These are phyloP conservation scores for Seminavis robusta DNA, from an alignment of 108 stramenopile genomes.

Conservation along the genomic window DNA sequence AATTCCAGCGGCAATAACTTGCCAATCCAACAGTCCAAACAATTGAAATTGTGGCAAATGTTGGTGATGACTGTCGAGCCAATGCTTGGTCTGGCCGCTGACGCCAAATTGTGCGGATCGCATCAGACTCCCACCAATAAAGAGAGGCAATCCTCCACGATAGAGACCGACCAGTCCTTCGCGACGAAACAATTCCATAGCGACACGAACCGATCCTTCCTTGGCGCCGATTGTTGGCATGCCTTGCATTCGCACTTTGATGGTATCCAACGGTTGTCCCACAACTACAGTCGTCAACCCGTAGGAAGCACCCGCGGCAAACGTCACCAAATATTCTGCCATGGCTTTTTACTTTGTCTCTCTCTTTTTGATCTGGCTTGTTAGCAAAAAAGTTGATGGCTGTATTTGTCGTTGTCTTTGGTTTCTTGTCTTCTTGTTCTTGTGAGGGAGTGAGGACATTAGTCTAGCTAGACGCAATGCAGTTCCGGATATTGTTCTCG, in stretches of 20 bases:
- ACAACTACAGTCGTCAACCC: constrained; percentile 77
- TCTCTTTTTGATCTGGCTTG: no score
- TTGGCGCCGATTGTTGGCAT: constrained; percentile 22
- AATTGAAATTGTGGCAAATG: constrained; percentile 17
- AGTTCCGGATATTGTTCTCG: no score
- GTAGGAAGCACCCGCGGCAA: constrained; percentile 77
- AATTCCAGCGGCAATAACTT: constrained; percentile 72
- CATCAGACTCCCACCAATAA: constrained; percentile 79
- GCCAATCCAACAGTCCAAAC: constrained; percentile 54
- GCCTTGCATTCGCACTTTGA: constrained; percentile 66
- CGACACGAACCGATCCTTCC: constrained; percentile 32
- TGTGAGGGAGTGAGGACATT: no score
- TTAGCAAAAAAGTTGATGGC: no score
- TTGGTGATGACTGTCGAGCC: constrained; percentile 31
- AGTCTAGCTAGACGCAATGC: no score
- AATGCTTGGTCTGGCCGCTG: constrained; percentile 41
- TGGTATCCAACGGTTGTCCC: constrained; percentile 83
- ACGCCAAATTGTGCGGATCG: constrained; percentile 85
- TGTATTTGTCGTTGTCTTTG: no score
- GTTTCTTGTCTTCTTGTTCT: no score
- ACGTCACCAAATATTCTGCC: constrained; percentile 47
- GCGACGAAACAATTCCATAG: constrained; percentile 34
- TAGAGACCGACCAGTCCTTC: constrained; percentile 71
- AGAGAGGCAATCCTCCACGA: constrained; percentile 65
- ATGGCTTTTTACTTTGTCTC: constrained; percentile 6